Conservation (phyloP, 495 filamentous ascomycete genomes). For the Chaetomium tenue region DNA sequence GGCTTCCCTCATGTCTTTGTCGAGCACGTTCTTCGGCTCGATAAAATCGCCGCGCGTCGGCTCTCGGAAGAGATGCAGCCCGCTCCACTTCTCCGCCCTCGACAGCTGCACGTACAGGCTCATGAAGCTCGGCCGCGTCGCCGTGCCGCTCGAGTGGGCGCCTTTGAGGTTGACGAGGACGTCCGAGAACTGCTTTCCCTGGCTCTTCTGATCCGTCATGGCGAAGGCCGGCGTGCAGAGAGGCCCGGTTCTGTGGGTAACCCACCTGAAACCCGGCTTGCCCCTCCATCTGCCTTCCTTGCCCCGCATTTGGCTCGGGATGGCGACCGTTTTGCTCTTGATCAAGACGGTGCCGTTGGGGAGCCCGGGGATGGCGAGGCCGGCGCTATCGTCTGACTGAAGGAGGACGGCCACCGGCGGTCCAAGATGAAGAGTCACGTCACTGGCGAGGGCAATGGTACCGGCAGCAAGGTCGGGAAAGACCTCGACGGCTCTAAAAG, state of each 20-base stretch:
- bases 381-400: conserved; percentile 7
- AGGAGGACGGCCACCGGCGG: conserved; percentile 9
- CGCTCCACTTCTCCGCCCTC: conserved; percentile 9
- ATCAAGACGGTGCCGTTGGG: conserved; percentile 12
- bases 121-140: conserved; percentile 16
- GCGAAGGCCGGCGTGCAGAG: conserved; percentile 12
- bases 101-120: conserved; percentile 21
- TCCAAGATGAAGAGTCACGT: no score
- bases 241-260: conserved; percentile 12
- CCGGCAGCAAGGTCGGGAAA: conserved; percentile 6
- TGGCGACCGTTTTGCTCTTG: conserved; percentile 17
- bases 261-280: conserved; percentile 7
- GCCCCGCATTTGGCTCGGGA: conserved; percentile 11
- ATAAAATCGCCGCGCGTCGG: conserved; percentile 16
- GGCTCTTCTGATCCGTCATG: conserved; percentile 18
- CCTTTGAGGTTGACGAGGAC: conserved; percentile 22
- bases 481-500: conserved; percentile 9
- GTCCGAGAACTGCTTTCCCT: conserved; percentile 16
- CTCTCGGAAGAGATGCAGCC: conserved; percentile 12
- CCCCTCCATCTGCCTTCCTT: not conserved
- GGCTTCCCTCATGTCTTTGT: conserved; percentile 17
- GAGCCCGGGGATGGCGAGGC: conserved; percentile 17
- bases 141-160: conserved; percentile 1
- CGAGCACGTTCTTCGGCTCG: conserved; percentile 19
- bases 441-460: not conserved